phyloP scores from a whole-genome alignment of 2,329 filamentous ascomycete genomes.

The Ascocoryne sarcoides region DNA sequence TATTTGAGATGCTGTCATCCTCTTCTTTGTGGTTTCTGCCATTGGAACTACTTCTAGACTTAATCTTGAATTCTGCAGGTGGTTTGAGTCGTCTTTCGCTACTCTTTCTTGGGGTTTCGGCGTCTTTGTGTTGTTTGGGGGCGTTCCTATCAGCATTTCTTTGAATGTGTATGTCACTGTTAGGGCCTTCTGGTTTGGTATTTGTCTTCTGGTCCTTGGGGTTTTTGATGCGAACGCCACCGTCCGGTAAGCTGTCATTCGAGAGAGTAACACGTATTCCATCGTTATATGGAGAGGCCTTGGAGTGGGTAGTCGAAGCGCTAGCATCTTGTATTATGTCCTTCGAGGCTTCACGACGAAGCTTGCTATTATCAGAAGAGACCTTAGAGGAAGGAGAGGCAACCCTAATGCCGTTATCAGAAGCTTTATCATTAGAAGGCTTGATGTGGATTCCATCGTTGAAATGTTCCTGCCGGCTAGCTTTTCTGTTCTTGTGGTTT shows the following conservation, averaged over 20 bases:
- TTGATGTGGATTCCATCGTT: slow-evolving; percentile 12
- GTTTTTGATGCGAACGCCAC: slow-evolving; percentile 27
- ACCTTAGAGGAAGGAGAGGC: slow-evolving; percentile 18
- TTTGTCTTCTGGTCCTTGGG: slow-evolving; percentile 13
- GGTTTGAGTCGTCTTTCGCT: slow-evolving; percentile 17
- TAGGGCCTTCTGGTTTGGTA: too few relatives aligned
- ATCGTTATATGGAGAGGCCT: slow-evolving; percentile 7
- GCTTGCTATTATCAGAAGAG: slow-evolving; percentile 10
- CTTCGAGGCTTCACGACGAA: slow-evolving; percentile 19
- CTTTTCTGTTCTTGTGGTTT: slow-evolving; percentile 7
- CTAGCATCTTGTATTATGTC: slow-evolving; percentile 17
- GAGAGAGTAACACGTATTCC: slow-evolving; percentile 20
- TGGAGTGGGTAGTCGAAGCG: slow-evolving; percentile 4
- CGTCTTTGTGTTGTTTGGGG: slow-evolving; percentile 8
- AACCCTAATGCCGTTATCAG: not conserved
- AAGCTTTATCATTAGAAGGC: slow-evolving; percentile 14
- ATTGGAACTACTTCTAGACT: slow-evolving; percentile 11
- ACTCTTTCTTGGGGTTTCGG: slow-evolving; percentile 16
- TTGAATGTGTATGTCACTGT: too few relatives aligned
- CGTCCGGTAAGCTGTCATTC: slow-evolving; percentile 17
- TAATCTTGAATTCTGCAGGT: slow-evolving; percentile 11
- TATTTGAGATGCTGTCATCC: slow-evolving; percentile 15
- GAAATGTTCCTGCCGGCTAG: not conserved
- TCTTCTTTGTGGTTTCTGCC: slow-evolving; percentile 8
- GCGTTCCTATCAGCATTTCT: too few relatives aligned